Evolutionary conservation across 148 eudicot genomes (phyloP).

Genomic region (Cornus controversa): DNA sequence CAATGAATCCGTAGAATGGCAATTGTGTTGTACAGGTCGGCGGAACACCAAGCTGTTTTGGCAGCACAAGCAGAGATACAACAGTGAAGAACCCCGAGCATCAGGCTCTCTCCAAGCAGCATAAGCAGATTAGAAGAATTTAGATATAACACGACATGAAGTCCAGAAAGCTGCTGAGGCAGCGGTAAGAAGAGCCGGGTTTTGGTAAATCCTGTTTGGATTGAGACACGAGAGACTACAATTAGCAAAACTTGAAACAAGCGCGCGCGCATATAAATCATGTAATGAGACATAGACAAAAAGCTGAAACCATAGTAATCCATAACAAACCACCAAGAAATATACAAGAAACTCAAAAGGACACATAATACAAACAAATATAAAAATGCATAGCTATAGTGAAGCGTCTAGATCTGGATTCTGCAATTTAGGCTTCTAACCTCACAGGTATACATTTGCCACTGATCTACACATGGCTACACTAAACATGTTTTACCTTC

Average conservation of each 20-base stretch:
- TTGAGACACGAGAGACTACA: neutral
- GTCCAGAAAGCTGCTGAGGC: constrained; percentile 98
- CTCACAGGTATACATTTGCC: neutral
- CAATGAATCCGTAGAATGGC: constrained; percentile 38
- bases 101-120: constrained; percentile 6
- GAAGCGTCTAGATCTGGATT: neutral
- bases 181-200: constrained; percentile 80
- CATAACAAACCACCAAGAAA: neutral
- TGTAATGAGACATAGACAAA: too few relatives aligned
- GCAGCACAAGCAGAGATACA: too few relatives aligned
- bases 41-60: constrained; percentile 4
- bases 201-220: constrained; percentile 79
- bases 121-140: constrained; percentile 51
- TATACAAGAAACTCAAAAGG: neutral
- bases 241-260: neutral
- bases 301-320: neutral
- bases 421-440: neutral
- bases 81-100: constrained; percentile 20
- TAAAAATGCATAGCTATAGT: neutral
- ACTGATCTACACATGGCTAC: neutral
- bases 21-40: constrained; percentile 12
- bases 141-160: constrained; percentile 82
- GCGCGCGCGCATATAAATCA: too few relatives aligned
- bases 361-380: neutral
- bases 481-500: neutral